phyloP scores from a whole-genome alignment of 2,329 filamentous ascomycete species.

The Sclerotinia nivalis region DNA sequence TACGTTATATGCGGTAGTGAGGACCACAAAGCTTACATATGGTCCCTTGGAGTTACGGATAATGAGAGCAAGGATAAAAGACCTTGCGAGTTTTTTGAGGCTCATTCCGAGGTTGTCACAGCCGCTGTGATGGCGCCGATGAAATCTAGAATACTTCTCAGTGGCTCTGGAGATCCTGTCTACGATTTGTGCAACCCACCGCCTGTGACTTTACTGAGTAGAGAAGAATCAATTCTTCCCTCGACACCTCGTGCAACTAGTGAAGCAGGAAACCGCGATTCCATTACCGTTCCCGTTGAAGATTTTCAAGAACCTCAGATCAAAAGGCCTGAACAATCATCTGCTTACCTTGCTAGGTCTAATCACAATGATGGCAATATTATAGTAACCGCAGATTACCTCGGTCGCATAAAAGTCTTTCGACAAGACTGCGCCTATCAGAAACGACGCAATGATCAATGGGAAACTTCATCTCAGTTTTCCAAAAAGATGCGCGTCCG shows the following conservation, averaged over 20 bases:
- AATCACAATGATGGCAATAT: conserved; percentile 83
- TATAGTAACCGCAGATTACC: conserved; percentile 85
- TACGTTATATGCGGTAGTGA: conserved; percentile 94
- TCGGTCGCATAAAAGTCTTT: conserved; percentile 89
- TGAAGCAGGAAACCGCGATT: conserved; percentile 34
- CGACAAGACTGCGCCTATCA: conserved; percentile 78
- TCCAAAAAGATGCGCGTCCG: conserved; percentile 49
- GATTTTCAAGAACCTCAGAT: conserved; percentile 39
- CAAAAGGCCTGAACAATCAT: conserved; percentile 63
- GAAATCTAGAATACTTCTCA: conserved; percentile 73
- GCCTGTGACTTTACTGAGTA: conserved; percentile 76
- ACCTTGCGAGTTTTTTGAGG: conserved; percentile 86
- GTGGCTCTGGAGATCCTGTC: conserved; percentile 80
- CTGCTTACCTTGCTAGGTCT: conserved; percentile 74
- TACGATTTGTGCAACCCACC: conserved; percentile 96
- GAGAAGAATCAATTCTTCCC: conserved; percentile 61
- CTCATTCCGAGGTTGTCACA: conserved; percentile 85
- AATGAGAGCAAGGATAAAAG: conserved; percentile 66
- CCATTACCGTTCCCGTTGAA: conserved; percentile 25
- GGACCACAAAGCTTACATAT: conserved; percentile 86
- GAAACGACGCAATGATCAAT: conserved; percentile 74
- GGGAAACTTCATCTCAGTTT: conserved; percentile 76
- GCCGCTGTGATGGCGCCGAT: conserved; percentile 83
- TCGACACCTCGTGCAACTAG: conserved; percentile 43
- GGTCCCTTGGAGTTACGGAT: conserved; percentile 66